Conservation (phyloP, 192 early-diverging fungal species). For the Cetraspora pellucida region DNA sequence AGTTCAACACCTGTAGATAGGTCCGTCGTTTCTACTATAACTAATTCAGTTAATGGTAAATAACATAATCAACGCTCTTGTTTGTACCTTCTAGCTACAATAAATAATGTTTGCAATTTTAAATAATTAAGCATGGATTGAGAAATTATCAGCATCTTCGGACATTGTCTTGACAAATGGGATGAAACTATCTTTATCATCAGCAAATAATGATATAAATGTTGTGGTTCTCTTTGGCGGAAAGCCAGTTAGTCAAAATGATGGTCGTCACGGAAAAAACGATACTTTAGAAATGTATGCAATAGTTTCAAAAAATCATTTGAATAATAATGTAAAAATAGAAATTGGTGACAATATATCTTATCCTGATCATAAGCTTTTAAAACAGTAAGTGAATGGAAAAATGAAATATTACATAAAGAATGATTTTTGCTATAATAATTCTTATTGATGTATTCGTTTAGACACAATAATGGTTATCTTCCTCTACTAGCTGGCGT, state of each 20-base stretch:
- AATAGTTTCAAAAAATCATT: conserved; percentile 34
- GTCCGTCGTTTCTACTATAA: neutral
- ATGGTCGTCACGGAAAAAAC: conserved; percentile 9
- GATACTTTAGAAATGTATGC: conserved; percentile 37
- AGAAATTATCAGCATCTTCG: conserved; percentile 26
- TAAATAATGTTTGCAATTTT: neutral
- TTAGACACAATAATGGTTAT: neutral
- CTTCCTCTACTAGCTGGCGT: conserved; percentile 35
- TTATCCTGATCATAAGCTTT: neutral
- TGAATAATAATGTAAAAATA: conserved; percentile 36
- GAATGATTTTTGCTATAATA: neutral
- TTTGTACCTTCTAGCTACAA: neutral
- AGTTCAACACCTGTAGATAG: neutral
- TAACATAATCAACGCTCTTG: neutral
- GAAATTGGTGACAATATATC: conserved; percentile 43
- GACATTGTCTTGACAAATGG: conserved; percentile 50
- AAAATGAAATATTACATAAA: too few species aligned
- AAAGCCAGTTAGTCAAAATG: conserved; percentile 35
- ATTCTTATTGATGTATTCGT: neutral
- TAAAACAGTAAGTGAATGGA: conserved; percentile 1
- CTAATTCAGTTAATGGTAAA: neutral
- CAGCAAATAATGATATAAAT: conserved; percentile 31
- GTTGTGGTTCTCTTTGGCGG: conserved; percentile 46
- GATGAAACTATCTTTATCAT: conserved; percentile 36
- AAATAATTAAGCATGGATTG: conserved; percentile 34